These are phyloP conservation scores for Hypoxylon fragiforme DNA, from an alignment of 495 filamentous ascomycete species.

Conservation along the genomic window DNA sequence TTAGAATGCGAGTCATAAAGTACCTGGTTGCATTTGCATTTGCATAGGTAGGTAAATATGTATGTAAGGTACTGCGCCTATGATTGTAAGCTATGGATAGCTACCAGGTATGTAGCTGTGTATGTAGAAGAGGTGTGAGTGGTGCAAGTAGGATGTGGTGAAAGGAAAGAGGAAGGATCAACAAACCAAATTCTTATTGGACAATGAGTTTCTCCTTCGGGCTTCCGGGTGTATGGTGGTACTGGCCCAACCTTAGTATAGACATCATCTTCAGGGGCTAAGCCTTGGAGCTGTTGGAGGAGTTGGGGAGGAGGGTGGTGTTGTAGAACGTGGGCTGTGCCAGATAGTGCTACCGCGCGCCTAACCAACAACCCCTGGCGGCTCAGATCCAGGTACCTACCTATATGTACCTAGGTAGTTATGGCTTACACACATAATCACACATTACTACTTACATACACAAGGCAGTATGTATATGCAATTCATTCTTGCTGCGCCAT, in stretches of 20 bases:
- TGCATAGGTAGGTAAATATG: constrained; percentile 7
- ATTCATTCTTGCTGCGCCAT: too few relatives aligned
- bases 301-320: neutral
- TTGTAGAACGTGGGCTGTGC: neutral
- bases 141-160: constrained; percentile 19
- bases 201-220: constrained; percentile 1
- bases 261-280: too few relatives aligned
- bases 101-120: too few relatives aligned
- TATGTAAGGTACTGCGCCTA: constrained; percentile 1
- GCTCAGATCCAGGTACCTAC: constrained; percentile 5
- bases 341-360: neutral
- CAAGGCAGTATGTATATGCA: too few relatives aligned
- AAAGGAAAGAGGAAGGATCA: constrained; percentile 23
- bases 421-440: too few relatives aligned
- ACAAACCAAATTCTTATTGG: constrained; percentile 20
- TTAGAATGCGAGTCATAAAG: too few relatives aligned
- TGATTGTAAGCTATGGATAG: too few relatives aligned
- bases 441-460: too few relatives aligned
- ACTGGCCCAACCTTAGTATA: too few relatives aligned
- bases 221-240: neutral
- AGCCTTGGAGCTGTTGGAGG: neutral
- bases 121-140: constrained; percentile 9
- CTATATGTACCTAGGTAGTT: neutral
- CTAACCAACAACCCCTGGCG: neutral
- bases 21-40: neutral